Evolutionary conservation across 306 rosid species (phyloP), one percentile per base, ranked within the genome.

Genomic region (Ormosia semicastrata): DNA sequence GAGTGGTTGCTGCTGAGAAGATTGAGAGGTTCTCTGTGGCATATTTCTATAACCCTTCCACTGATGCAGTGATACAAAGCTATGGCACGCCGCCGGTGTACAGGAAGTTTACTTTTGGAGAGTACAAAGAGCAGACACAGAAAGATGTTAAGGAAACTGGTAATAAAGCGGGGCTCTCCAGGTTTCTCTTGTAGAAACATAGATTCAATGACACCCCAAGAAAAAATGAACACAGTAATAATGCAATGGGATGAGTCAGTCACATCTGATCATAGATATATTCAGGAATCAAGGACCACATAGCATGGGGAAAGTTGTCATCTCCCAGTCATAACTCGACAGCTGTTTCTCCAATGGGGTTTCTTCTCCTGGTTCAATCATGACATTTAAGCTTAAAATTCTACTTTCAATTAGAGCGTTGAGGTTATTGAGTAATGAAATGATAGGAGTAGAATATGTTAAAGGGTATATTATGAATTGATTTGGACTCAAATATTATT

Each of bases 101-200:
- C 62, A 90, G 71, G 66, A 60, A 87, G 36, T 92, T 94, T 87
- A 92, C 83, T 46, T 86, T 89, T 62, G 17, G 52, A 83, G 94
- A 94, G 76, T 92, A 84, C 47, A 78, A 76, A 75, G 71, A 34
- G 15, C 95, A 90, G 59, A 79, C 39, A 4, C 59, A 80, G 14
- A 89, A 84, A 72, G 98, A 94, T 78, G 91, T 88, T 47, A 68
- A 72, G 62, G 86, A 87, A 74, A 85, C 72, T 8, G 98, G 98
- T 66, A 88, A 88, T 63, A 92, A 92, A 89, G 85, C 91, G 65
- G 98, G 98, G 11, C 88, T 94, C 66, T 43, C 90, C 6, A 89
- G 93, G 86, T 92, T 92, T 86, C 90, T 88, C 67, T 47, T 76
- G 3, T 68, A 79, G 77, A 66, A 50, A 64, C 36, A 46, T 6